phyloP scores from a whole-genome alignment of 139 green algal species.

The Coelastrella sp. region DNA sequence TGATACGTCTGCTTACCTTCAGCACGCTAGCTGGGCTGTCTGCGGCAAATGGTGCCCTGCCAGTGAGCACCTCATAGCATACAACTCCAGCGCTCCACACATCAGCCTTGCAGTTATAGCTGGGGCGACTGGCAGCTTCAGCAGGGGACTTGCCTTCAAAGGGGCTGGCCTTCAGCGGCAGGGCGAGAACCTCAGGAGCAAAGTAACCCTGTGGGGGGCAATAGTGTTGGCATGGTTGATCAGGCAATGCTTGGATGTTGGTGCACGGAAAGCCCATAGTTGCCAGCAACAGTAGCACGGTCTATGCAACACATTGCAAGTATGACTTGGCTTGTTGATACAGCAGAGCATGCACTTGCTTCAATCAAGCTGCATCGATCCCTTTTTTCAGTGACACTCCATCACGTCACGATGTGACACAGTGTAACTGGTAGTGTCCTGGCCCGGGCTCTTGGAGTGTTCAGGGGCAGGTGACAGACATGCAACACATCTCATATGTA shows the following conservation, averaged over 20 bases:
- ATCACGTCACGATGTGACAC: too few relatives aligned
- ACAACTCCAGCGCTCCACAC: constrained; percentile 67
- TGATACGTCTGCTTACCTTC: background rate
- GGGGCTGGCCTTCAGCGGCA: constrained; percentile 38
- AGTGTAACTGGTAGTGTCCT: too few relatives aligned
- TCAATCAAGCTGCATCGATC: too few relatives aligned
- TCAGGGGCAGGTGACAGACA: too few relatives aligned
- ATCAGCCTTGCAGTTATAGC: constrained; percentile 61
- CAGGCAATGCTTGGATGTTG: background rate
- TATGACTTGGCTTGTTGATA: too few relatives aligned
- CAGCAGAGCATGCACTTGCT: too few relatives aligned
- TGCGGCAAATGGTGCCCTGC: constrained; percentile 61
- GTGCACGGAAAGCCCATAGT: background rate
- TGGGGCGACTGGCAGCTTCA: constrained; percentile 38
- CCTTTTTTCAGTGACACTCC: too few relatives aligned
- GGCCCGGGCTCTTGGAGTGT: too few relatives aligned
- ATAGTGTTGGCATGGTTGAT: background rate
- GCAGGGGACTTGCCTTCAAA: constrained; percentile 63
- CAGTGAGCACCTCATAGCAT: constrained; percentile 64
- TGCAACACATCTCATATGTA: too few relatives aligned
- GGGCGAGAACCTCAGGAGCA: constrained; percentile 60
- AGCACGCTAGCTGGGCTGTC: constrained; percentile 52
- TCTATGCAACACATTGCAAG: too few relatives aligned
- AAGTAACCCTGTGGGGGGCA: constrained; percentile 60
- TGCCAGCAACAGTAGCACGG: too few relatives aligned